Percentiles rank a stretch among this genome's conserved stretches.
Conservation (phyloP, 2,329 filamentous ascomycete species). For the Golovinomyces cichoracearum region DNA sequence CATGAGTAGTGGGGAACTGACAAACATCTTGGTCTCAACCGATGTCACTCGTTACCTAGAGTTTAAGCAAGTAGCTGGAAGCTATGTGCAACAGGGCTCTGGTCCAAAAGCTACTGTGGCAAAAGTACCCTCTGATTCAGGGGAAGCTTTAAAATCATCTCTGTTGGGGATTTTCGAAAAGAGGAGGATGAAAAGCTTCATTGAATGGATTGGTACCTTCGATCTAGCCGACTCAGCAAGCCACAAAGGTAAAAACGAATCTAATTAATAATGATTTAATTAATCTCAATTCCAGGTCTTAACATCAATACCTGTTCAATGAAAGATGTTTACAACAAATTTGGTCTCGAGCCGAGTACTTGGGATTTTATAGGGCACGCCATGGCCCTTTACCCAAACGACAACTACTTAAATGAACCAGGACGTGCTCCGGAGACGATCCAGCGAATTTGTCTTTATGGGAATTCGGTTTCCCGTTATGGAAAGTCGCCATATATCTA, state of each 20-base stretch:
- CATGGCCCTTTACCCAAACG: conserved; percentile 85
- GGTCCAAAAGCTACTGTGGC: conserved; percentile 71
- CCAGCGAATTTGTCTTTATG: conserved; percentile 81
- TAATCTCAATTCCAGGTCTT: conserved; percentile 30
- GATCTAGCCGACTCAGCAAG: conserved; percentile 56
- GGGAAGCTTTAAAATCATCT: conserved; percentile 70
- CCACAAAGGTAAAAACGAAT: conserved; percentile 48
- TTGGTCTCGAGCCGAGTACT: conserved; percentile 67
- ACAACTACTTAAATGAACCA: conserved; percentile 52
- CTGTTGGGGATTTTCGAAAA: conserved; percentile 98
- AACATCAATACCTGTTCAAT: conserved; percentile 58
- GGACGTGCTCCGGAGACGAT: conserved; percentile 65
- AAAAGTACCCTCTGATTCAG: conserved; percentile 85
- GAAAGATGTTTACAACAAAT: conserved; percentile 99
- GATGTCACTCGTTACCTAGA: conserved; percentile 73
- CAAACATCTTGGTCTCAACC: conserved; percentile 93
- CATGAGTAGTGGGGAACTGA: conserved; percentile 95
- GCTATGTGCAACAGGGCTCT: conserved; percentile 75
- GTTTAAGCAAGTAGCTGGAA: conserved; percentile 85
- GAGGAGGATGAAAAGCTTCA: conserved; percentile 82
- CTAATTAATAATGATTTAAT: not conserved
- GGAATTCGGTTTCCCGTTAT: conserved; percentile 90
- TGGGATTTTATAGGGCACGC: conserved; percentile 93
- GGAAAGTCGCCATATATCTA: conserved; percentile 99
- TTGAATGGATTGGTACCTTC: conserved; percentile 83